Conservation (phyloP, 2,329 filamentous ascomycete genomes). For the Trichoderma cornu-damae region DNA sequence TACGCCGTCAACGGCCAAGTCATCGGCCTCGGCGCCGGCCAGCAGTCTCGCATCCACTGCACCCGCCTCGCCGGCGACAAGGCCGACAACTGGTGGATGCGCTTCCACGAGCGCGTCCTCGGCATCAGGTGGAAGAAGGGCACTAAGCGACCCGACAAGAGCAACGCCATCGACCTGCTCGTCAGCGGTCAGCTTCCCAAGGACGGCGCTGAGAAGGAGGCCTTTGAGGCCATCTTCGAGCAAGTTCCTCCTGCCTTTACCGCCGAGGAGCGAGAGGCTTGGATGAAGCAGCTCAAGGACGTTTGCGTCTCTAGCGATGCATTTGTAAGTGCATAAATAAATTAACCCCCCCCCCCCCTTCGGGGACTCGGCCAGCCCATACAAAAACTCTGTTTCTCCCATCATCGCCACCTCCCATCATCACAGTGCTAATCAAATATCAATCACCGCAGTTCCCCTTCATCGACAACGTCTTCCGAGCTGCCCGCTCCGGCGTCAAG, state of each 20-base stretch:
- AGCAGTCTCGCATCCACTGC: constrained; percentile 98
- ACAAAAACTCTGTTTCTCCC: neutral
- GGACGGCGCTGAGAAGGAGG: constrained; percentile 74
- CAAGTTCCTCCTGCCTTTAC: constrained; percentile 81
- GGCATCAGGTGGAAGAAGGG: constrained; percentile 95
- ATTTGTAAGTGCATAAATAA: constrained; percentile 66
- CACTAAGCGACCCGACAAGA: constrained; percentile 94
- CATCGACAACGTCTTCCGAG: constrained; percentile 94
- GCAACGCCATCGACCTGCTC: constrained; percentile 93
- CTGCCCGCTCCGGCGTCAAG: constrained; percentile 81
- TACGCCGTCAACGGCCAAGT: constrained; percentile 93
- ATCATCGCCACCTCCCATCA: too few relatives aligned
- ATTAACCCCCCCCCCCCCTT: neutral
- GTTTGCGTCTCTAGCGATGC: constrained; percentile 92
- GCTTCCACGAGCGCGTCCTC: constrained; percentile 87
- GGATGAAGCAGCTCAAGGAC: constrained; percentile 73
- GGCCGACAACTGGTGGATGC: constrained; percentile 99
- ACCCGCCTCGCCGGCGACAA: constrained; percentile 96
- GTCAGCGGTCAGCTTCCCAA: constrained; percentile 86
- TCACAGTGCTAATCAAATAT: neutral
- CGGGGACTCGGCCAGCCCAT: neutral
- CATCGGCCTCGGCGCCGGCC: constrained; percentile 88
- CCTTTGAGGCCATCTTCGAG: constrained; percentile 86
- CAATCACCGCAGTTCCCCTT: constrained; percentile 72
- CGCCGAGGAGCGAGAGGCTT: constrained; percentile 74